Base-by-base conservation (phyloP, 1,284 basidiomycete genomes). In the Hemileia vastatrix region DNA sequence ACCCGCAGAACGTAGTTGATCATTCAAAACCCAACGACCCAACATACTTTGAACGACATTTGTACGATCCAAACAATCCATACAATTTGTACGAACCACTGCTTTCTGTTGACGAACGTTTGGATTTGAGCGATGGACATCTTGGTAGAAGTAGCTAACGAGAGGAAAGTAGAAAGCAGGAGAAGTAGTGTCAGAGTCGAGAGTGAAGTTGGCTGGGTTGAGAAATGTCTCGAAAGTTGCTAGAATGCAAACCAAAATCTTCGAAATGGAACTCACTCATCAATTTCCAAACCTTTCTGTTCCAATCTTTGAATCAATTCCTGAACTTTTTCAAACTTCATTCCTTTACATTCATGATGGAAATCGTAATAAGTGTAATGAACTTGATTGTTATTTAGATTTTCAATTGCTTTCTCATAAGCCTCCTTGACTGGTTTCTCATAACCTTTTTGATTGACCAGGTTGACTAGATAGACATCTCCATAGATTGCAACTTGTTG, bases 361-460 rank as follows among this genome's bases (percentile, higher is more conserved):
- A 98, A 98, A 77, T 98, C 94, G 75, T 95, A 98, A 80, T 97
- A 96, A 66, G 88, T 82, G 75, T 98, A 98, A 71, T 84, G 84
- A 56, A 90, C 84, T 49, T 83, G 79, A 3, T 84, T 80, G 33
- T 86, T 70, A 66, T 83, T 81, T 57, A 84, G 77, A 65, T 75
- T 73, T 15, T 75, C 77, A 44, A 96, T 77, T 60, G 85, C 82
- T 27, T 82, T 82, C 76, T 98, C 94, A 73, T 88, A 97, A 0
- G 90, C 91, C 65, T 96, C 93, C 79, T 98, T 98, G 70, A 98
- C 83, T 6, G 91, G 92, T 72, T 86, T 84, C 78, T 98, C 95
- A 76, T 92, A 82, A 0, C 94, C 94, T 72, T 90, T 90, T 71
- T 94, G 89, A 76, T 98, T 96, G 66, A 98, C 87, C 48, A 98